Evolutionary conservation across 345 rosid species (phyloP).

Genomic region (Aegle marmelos): DNA sequence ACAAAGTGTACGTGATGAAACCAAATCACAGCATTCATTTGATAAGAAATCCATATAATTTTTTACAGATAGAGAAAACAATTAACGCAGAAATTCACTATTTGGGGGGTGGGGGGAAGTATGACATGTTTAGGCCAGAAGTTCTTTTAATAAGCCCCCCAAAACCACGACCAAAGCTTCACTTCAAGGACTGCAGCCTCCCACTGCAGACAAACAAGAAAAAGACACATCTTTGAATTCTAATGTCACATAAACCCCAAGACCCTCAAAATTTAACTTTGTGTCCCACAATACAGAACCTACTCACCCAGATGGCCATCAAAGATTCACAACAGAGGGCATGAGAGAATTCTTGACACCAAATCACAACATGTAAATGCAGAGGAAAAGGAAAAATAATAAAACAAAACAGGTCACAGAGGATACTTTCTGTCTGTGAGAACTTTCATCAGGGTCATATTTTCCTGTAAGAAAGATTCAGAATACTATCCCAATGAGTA

Average conservation of each 20-base stretch:
- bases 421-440: constrained; percentile 54
- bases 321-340: background rate
- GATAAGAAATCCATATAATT: background rate
- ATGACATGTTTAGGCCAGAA: background rate
- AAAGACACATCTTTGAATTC: background rate
- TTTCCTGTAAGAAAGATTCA: constrained; percentile 46
- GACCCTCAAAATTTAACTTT: background rate
- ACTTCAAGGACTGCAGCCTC: background rate
- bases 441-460: constrained; percentile 43
- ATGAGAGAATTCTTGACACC: background rate
- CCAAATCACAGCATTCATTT: constrained; percentile 2
- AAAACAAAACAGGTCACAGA: constrained; percentile 1
- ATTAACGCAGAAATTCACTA: background rate
- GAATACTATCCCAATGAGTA: constrained; percentile 11
- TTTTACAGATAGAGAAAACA: background rate
- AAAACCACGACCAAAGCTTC: background rate
- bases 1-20: constrained; percentile 9
- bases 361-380: background rate
- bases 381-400: background rate
- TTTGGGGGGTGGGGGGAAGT: too few relatives aligned
- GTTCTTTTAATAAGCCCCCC: background rate
- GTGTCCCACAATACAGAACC: background rate
- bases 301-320: background rate
- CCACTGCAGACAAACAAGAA: background rate
- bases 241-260: background rate